Evolutionary conservation across 371 early-diverging fungal species (phyloP), one percentile per base, ranked within the genome.

Genomic region (Saksenaea oblongispora): DNA sequence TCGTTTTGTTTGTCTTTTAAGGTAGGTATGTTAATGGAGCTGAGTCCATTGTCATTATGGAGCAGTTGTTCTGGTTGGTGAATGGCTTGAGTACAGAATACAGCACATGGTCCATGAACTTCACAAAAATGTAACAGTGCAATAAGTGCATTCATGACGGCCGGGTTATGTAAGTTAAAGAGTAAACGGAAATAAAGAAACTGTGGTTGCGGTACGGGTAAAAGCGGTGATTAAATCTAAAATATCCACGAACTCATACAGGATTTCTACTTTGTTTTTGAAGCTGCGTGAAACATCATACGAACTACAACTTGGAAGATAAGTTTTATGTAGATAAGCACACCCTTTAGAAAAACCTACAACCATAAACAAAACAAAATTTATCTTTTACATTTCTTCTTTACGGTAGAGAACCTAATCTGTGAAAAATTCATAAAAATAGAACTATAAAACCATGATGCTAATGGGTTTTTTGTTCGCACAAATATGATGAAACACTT

Each of bases 101-200:
- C 79, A 28, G 83, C 78, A 41, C 81, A 78, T 13, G 85, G 85
- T 1, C 87, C 87, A 65, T 87, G 84, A 17, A 75, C 74, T 57
- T 87, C 87, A 62, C 87, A 87, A 66, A 87, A 87, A 61, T 83
- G 83, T 36, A 83, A 63, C 9, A 84, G 67, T 31, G 83, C 74
- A 54, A 83, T 70, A 26, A 83, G 71, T 28, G 80, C 85, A 71
- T 84, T 84, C 85, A 85, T 85, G n/a, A 37, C 54, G 24, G 11
- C 22, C 24, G 51, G 22, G 51, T 22, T 47, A 47, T 47, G 51
- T 11, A 39, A 39, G 39, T 39, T 39, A 3, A n/a, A n/a, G 39
- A n/a, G 39, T 11, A n/a, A n/a, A 11, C n/a, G 39, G 39, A 39
- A 39, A 39, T 39, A 39, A 53, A 53, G 31, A 53, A 53, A 53